Base-by-base conservation (phyloP, 129 eudicot genomes). In the Centella asiatica region DNA sequence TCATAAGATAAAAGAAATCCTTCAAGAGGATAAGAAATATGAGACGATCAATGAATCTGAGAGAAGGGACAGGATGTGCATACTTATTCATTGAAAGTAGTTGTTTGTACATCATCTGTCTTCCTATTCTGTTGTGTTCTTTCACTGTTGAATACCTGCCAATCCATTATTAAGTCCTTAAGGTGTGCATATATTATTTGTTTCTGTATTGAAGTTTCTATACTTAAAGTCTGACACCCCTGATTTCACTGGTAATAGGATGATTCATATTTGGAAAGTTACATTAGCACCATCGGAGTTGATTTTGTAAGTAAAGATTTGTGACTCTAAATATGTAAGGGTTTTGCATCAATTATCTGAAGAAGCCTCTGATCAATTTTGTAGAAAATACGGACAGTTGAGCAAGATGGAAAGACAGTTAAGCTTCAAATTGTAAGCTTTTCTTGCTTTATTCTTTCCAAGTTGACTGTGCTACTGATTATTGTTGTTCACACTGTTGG, bases 351-450 rank as follows among this genome's bases (percentile, higher is more conserved):
- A 49, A 33, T 47, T 49, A 51, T 11, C 32, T 49, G 27, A 48
- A 33, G 2, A 26, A 7, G 9, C 59, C 13, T 36, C 22, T 57
- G 6, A 33, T 55, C 3, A 9, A 27, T 45, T 45, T 1, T 69
- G 53, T 66, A 90, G 97, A 90, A 90, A 90, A 90, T 90, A 14
- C 93, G 95, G 19, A 90, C 95, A 2, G 93, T 90, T 72, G 97
- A 90, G 81, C 97, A 89, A 81, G 97, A 85, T 71, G 82, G 88
- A 68, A 89, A 89, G 74, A 83, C 90, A 40, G 74, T 89, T 52
- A 89, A 89, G 68, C 95, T 90, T 77, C 97, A 90, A 70, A 90
- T 90, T 66, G 97, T 90, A 77, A 80, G 88, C 52, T 60, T 57
- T 26, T 49, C 6, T 31, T 19, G 62, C 2, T 39, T 52, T 17